Evolutionary conservation across 2,329 filamentous ascomycete genomes (phyloP).

Genomic region (Pyricularia grisea): DNA sequence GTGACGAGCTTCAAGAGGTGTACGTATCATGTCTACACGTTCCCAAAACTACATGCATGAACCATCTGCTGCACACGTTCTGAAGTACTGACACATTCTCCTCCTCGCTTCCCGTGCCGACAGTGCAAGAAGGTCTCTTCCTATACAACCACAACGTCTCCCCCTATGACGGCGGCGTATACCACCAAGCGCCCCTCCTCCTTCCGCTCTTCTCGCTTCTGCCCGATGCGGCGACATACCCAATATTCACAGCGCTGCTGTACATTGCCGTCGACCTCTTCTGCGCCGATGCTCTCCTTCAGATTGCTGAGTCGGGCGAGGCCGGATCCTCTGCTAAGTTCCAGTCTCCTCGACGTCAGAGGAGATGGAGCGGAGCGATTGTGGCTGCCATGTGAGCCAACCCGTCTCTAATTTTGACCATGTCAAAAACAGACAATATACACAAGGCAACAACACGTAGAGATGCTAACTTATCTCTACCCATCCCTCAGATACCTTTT

Average conservation of each 20-base stretch:
- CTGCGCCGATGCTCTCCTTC: conserved; percentile 68
- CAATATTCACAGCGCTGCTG: conserved; percentile 68
- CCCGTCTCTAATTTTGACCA: background rate
- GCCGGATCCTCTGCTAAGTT: conserved; percentile 66
- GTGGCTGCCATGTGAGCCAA: conserved; percentile 66
- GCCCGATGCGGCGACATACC: conserved; percentile 56
- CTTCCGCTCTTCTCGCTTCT: conserved; percentile 87
- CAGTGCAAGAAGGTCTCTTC: conserved; percentile 93
- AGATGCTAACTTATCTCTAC: background rate
- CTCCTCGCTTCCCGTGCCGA: background rate
- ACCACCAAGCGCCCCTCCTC: conserved; percentile 75
- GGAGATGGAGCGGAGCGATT: conserved; percentile 63
- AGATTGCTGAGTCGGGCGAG: conserved; percentile 75
- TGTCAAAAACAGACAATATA: background rate
- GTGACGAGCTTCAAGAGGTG: conserved; percentile 97
- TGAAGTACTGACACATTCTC: background rate
- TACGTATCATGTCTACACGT: conserved; percentile 32
- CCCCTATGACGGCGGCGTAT: conserved; percentile 89
- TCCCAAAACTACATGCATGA: background rate
- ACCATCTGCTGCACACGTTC: background rate
- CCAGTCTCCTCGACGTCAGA: conserved; percentile 66
- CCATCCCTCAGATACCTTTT: conserved; percentile 63
- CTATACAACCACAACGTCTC: conserved; percentile 94
- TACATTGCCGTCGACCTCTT: conserved; percentile 76
- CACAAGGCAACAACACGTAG: too few species aligned